Conservation (phyloP, 2,329 filamentous ascomycete species). For the Clarireedia monteithiana region DNA sequence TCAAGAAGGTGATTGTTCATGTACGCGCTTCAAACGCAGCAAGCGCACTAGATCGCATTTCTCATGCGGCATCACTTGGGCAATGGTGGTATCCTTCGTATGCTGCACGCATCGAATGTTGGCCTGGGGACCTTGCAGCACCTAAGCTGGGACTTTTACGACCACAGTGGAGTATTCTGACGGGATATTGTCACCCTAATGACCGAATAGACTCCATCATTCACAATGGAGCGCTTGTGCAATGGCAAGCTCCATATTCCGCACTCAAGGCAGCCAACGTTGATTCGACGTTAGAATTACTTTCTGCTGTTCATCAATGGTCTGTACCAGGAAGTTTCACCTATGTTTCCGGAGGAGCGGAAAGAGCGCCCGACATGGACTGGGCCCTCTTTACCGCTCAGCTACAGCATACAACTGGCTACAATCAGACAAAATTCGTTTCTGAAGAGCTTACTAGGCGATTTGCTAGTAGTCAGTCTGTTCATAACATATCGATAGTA, state of each 20-base stretch:
- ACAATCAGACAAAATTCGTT: constrained; percentile 83
- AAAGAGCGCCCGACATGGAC: constrained; percentile 37
- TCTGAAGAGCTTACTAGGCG: constrained; percentile 48
- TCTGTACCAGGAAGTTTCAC: constrained; percentile 14
- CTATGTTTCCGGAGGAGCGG: constrained; percentile 26
- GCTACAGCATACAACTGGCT: constrained; percentile 58
- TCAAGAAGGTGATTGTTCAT: constrained; percentile 18
- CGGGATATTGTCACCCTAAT: constrained; percentile 29
- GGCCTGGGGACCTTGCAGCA: constrained; percentile 62
- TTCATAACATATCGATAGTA: constrained; percentile 12
- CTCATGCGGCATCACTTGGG: constrained; percentile 10
- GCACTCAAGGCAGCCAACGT: constrained; percentile 67
- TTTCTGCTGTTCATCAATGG: constrained; percentile 12
- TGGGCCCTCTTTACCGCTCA: background rate
- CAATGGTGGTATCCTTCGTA: constrained; percentile 19
- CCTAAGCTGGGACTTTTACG: constrained; percentile 61
- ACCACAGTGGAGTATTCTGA: constrained; percentile 54
- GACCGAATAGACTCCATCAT: constrained; percentile 59
- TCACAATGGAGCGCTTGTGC: constrained; percentile 72
- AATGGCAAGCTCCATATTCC: constrained; percentile 72
- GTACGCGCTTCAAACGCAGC: constrained; percentile 13
- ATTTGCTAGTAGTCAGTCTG: background rate
- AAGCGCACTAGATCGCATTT: constrained; percentile 12
- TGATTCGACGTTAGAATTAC: constrained; percentile 36
- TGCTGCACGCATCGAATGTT: constrained; percentile 16